Evolutionary conservation across 164 flowering plant genomes (phyloP).

Genomic region (Liquidambar formosana): DNA sequence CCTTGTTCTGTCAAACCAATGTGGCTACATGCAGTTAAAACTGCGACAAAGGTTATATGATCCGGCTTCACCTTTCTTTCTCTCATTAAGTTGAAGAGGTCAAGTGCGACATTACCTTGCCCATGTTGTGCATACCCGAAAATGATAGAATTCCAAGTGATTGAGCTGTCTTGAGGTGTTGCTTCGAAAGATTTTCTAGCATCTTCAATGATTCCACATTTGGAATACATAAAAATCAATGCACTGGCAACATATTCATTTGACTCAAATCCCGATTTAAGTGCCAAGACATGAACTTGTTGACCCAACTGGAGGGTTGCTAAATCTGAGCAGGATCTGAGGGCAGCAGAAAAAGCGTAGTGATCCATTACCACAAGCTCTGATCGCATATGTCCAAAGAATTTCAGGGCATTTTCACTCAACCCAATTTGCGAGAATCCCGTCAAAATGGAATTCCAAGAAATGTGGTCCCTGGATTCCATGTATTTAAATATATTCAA

Average conservation of each 20-base stretch:
- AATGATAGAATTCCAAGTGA: conserved; percentile 77
- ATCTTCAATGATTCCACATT: conserved; percentile 81
- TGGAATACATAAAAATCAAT: conserved; percentile 81
- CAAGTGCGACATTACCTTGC: conserved; percentile 62
- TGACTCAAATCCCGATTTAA: conserved; percentile 52
- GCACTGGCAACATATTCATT: conserved; percentile 73
- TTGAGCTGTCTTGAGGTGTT: conserved; percentile 45
- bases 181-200: conserved; percentile 63
- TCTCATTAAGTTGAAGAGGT: conserved; percentile 61
- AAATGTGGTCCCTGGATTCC: conserved; percentile 61
- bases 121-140: conserved; percentile 93
- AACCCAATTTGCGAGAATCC: conserved; percentile 71
- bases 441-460: conserved; percentile 85
- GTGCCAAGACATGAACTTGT: conserved; percentile 64
- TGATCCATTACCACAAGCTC: conserved; percentile 47
- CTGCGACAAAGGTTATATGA: conserved; percentile 82
- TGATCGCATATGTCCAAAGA: conserved; percentile 56
- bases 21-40: conserved; percentile 87
- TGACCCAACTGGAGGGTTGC: conserved; percentile 77
- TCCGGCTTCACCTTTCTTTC: conserved; percentile 56
- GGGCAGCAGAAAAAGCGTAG: conserved; percentile 69
- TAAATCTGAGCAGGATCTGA: conserved; percentile 73
- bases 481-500: conserved; percentile 43
- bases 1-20: conserved; percentile 75
- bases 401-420: conserved; percentile 62